Conservation (phyloP, 805 yeast genomes). For the Saccharomyces eubayanus region DNA sequence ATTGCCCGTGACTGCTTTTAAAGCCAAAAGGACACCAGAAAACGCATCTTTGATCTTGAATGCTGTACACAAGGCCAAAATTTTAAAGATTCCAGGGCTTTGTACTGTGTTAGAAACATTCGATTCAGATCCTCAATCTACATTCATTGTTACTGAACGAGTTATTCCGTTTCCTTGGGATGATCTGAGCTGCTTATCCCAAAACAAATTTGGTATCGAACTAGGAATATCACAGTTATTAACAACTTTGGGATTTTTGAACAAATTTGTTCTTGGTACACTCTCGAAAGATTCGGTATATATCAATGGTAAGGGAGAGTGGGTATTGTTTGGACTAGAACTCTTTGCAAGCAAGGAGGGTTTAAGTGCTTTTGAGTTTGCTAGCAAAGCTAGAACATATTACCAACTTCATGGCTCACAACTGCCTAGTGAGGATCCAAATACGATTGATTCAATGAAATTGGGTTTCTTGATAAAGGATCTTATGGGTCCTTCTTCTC, state of each 20-base stretch:
- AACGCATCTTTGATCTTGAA: constrained; percentile 15
- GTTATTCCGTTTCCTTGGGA: constrained; percentile 19
- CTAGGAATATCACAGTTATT: constrained; percentile 23
- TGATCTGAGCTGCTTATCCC: constrained; percentile 3
- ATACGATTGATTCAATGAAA: constrained; percentile 22
- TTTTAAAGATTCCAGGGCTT: constrained; percentile 28
- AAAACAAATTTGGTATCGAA: constrained; percentile 13
- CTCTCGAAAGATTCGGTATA: constrained; percentile 49
- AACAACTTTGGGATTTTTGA: constrained; percentile 20
- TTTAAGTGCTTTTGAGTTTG: constrained; percentile 7
- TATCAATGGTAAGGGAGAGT: constrained; percentile 64
- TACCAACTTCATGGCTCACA: constrained; percentile 7
- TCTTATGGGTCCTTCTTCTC: constrained; percentile 31
- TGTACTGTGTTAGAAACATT: constrained; percentile 23
- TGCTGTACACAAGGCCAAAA: constrained; percentile 21
- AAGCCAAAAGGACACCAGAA: constrained; percentile 12
- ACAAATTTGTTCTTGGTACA: constrained; percentile 53
- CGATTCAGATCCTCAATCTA: constrained; percentile 20
- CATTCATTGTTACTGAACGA: constrained; percentile 24
- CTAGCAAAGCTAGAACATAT: constrained; percentile 6
- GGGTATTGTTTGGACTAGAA: constrained; percentile 82
- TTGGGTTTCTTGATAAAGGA: constrained; percentile 32
- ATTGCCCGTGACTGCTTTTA: constrained; percentile 23
- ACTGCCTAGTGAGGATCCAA: constrained; percentile 30
- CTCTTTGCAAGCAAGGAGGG: constrained; percentile 30